A percentile compares a stretch with the other conserved stretches of the same genome.
These are phyloP conservation scores for Terana coerulea DNA, from an alignment of 768 basidiomycete species.

Conservation along the genomic window DNA sequence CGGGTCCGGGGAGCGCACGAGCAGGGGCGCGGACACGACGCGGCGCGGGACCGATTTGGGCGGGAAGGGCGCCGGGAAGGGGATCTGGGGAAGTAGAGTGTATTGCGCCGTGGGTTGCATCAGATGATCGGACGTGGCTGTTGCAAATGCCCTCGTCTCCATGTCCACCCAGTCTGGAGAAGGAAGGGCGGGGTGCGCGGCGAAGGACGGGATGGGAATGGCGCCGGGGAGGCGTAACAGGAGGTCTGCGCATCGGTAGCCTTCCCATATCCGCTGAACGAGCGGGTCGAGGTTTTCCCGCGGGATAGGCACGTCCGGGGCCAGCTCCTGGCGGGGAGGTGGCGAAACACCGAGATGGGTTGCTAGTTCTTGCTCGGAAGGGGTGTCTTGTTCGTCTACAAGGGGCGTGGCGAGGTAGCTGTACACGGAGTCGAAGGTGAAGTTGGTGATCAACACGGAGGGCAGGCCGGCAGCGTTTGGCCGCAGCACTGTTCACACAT, in stretches of 20 bases:
- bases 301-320: constrained; percentile 55
- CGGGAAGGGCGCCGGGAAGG: constrained; percentile 27
- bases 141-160: constrained; percentile 39
- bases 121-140: constrained; percentile 43
- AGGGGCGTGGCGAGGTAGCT: constrained; percentile 65
- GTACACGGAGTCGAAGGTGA: constrained; percentile 82
- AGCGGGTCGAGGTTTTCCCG: constrained; percentile 48
- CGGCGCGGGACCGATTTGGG: constrained; percentile 32
- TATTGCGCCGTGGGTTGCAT: constrained; percentile 26
- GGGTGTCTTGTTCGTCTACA: constrained; percentile 33
- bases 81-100: constrained; percentile 40
- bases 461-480: constrained; percentile 61
- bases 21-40: constrained; percentile 55
- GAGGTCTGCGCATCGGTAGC: constrained; percentile 69
- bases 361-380: no score
- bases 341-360: constrained; percentile 1
- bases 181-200: constrained; percentile 48
- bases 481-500: constrained; percentile 53
- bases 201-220: constrained; percentile 77
- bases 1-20: constrained; percentile 56
- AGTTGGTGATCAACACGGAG: constrained; percentile 73
- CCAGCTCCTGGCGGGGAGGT: constrained; percentile 20
- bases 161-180: constrained; percentile 61
- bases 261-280: constrained; percentile 57
- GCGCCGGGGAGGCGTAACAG: constrained; percentile 66